These are phyloP conservation scores for Trichophaea hybrida DNA, from an alignment of 2,329 filamentous ascomycete genomes.

Conservation along the genomic window DNA sequence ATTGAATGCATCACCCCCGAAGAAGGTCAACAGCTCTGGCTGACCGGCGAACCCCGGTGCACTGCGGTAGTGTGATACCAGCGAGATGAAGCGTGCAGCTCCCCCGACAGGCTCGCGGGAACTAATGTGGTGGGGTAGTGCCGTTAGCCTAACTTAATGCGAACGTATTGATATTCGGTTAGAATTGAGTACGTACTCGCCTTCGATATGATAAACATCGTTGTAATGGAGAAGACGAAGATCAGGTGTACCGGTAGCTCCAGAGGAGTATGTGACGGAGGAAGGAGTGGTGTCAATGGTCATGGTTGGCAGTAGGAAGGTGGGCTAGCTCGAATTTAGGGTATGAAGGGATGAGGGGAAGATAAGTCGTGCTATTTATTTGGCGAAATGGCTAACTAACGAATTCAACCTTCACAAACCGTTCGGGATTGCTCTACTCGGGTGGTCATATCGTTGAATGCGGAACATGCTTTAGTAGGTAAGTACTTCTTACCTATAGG, in stretches of 20 bases:
- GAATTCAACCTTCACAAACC: too few species aligned
- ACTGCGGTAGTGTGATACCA: conserved; percentile 59
- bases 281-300: conserved; percentile 12
- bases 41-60: conserved; percentile 44
- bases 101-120: conserved; percentile 76
- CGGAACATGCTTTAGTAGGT: too few species aligned
- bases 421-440: too few species aligned
- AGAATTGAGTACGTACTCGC: conserved; percentile 32
- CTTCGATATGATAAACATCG: conserved; percentile 83
- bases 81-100: conserved; percentile 61
- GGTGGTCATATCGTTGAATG: too few species aligned
- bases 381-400: too few species aligned
- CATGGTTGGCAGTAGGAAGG: conserved; percentile 1
- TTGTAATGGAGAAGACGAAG: conserved; percentile 81
- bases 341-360: too few species aligned
- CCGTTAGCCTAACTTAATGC: neutral
- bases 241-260: conserved; percentile 42
- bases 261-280: conserved; percentile 22
- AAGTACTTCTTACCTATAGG: too few species aligned
- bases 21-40: conserved; percentile 58
- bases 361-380: too few species aligned
- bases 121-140: conserved; percentile 18
- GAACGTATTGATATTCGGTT: neutral
- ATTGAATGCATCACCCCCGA: conserved; percentile 87
- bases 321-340: neutral